Percentiles rank a stretch among this genome's conserved stretches.
Conservation (phyloP, 208 protist species). For the Trypanosoma lewisi region DNA sequence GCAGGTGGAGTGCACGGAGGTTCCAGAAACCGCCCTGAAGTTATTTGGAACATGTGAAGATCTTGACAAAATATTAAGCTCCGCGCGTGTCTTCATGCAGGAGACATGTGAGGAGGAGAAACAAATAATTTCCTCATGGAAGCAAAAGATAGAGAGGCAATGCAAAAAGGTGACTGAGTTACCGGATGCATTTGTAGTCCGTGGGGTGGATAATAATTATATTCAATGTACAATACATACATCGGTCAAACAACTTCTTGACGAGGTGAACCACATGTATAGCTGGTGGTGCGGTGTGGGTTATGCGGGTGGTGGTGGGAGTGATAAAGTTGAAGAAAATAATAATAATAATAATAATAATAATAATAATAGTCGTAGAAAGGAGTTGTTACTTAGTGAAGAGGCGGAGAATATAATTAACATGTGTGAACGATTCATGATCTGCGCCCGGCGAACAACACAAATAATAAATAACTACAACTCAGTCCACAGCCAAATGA, state of each 20-base stretch:
- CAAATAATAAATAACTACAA: slow-evolving; percentile 86
- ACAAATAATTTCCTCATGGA: slow-evolving; percentile 27
- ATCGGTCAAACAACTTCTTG: slow-evolving; percentile 53
- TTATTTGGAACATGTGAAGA: slow-evolving; percentile 48
- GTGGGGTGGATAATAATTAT: slow-evolving; percentile 29
- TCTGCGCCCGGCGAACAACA: slow-evolving; percentile 54
- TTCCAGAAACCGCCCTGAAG: slow-evolving; percentile 50
- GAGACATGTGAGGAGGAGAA: slow-evolving; percentile 24
- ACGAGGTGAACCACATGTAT: slow-evolving; percentile 68
- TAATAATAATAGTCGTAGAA: neutral
- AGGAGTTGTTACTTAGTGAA: slow-evolving; percentile 28
- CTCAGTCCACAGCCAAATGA: slow-evolving; percentile 68
- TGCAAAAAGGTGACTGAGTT: slow-evolving; percentile 41
- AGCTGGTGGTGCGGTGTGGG: slow-evolving; percentile 30
- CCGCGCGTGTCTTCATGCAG: slow-evolving; percentile 33
- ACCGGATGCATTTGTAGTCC: slow-evolving; percentile 44
- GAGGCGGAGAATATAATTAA: slow-evolving; percentile 31
- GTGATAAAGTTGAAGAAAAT: neutral
- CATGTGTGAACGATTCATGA: slow-evolving; percentile 54
- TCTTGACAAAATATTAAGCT: slow-evolving; percentile 38
- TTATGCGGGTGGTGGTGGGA: neutral
- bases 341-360: neutral
- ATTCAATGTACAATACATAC: slow-evolving; percentile 61
- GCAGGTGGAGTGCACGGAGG: slow-evolving; percentile 52
- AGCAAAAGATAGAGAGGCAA: slow-evolving; percentile 35